A percentile compares a stretch with the other conserved stretches of the same genome.
Evolutionary conservation across 148 eudicot species (phyloP).

Genomic region (Rhododendron mucronatum): DNA sequence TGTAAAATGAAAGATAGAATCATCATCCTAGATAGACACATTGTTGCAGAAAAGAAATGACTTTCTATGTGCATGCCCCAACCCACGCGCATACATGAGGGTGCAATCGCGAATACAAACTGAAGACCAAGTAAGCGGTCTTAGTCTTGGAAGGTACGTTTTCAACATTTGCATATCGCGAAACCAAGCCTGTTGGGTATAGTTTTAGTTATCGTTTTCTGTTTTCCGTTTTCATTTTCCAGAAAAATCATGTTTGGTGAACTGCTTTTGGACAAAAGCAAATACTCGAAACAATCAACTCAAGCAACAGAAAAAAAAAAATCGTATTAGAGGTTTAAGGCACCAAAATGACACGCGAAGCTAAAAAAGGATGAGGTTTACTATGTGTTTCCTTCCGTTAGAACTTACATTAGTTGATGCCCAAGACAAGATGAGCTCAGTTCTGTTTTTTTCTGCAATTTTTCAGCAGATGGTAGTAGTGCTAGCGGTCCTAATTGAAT

Average conservation of each 20-base stretch:
- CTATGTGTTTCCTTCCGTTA: neutral
- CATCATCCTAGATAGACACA: neutral
- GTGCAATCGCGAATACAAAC: neutral
- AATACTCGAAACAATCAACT: neutral
- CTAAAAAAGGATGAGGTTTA: neutral
- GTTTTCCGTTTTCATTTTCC: neutral
- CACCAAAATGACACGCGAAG: neutral
- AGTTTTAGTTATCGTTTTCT: neutral
- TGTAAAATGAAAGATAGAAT: conserved; percentile 4
- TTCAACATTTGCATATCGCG: neutral
- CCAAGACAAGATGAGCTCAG: neutral
- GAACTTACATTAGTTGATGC: neutral
- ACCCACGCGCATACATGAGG: neutral
- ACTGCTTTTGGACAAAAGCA: neutral
- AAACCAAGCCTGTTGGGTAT: neutral
- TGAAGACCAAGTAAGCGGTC: neutral
- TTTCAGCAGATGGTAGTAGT: neutral
- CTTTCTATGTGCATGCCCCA: neutral
- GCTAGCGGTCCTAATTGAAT: neutral
- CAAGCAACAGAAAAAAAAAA: too few relatives aligned
- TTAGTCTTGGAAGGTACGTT: neutral
- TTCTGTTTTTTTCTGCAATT: too few relatives aligned
- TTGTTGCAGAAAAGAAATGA: neutral
- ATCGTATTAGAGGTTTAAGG: neutral
- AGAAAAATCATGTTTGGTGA: neutral